phyloP scores from a whole-genome alignment of 192 early-diverging fungal genomes.

The Linnemannia zychae region DNA sequence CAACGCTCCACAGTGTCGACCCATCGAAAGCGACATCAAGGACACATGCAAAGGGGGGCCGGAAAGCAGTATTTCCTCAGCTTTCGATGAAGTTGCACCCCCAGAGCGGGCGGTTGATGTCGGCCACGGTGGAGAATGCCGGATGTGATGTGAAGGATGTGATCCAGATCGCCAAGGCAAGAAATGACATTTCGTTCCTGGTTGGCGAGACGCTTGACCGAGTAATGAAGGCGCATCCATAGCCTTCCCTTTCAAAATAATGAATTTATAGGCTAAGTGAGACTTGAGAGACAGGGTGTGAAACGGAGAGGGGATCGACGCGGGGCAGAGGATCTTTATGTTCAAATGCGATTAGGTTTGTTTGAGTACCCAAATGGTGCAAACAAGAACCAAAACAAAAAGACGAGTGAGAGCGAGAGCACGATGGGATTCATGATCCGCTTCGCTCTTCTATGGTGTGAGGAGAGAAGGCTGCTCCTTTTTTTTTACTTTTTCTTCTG shows the following conservation, averaged over 20 bases:
- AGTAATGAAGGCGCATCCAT: conserved; percentile 43
- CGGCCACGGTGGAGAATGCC: conserved; percentile 39
- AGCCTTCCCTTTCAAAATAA: neutral
- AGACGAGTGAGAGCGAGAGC: too few species aligned
- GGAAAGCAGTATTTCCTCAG: conserved; percentile 31
- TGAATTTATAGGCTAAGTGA: neutral
- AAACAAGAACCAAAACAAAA: too few species aligned
- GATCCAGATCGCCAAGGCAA: conserved; percentile 36
- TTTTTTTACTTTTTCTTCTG: neutral
- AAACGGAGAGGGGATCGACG: neutral
- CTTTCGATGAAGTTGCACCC: conserved; percentile 42
- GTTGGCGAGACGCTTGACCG: conserved; percentile 35
- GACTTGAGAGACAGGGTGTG: neutral
- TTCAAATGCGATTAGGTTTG: neutral
- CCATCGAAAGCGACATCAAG: neutral
- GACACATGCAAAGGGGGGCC: neutral
- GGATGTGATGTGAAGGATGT: conserved; percentile 54
- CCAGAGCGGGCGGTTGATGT: conserved; percentile 30
- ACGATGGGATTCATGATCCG: neutral
- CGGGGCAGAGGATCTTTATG: neutral
- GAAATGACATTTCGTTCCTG: conserved; percentile 49
- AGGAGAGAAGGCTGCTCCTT: neutral
- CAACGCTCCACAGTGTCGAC: conserved; percentile 17
- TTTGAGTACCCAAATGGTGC: neutral
- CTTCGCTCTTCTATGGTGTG: neutral